These are phyloP conservation scores for Staphylotrichum longicolle DNA, from an alignment of 495 filamentous ascomycete species.

Conservation along the genomic window DNA sequence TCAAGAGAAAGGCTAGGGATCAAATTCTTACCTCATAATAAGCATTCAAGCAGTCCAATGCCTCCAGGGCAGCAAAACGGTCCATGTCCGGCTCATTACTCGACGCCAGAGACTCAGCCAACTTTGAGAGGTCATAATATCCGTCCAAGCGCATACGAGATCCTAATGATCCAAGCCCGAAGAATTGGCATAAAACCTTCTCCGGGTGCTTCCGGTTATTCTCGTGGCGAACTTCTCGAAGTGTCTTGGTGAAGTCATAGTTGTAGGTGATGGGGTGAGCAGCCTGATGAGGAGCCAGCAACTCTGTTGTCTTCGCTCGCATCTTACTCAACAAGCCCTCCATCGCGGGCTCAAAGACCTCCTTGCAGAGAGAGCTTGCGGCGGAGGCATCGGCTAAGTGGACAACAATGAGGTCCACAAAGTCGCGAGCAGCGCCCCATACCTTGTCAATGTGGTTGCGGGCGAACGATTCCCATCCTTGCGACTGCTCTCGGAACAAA, in stretches of 20 bases:
- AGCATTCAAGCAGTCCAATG: constrained; percentile 49
- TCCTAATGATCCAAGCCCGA: constrained; percentile 17
- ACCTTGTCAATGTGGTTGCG: constrained; percentile 27
- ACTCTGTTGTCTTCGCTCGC: constrained; percentile 32
- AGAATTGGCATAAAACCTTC: constrained; percentile 19
- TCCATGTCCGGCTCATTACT: constrained; percentile 40
- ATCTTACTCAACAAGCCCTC: constrained; percentile 24
- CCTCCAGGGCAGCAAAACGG: constrained; percentile 45
- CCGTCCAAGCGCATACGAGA: constrained; percentile 14
- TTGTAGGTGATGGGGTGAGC: constrained; percentile 58
- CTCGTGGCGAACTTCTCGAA: constrained; percentile 41
- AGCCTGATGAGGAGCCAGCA: constrained; percentile 38
- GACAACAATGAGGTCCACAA: constrained; percentile 29
- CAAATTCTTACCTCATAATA: constrained; percentile 47
- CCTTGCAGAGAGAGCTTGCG: constrained; percentile 26
- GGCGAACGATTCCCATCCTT: constrained; percentile 38
- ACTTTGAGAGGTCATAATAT: constrained; percentile 22
- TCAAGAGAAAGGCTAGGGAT: not conserved
- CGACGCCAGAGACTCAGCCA: constrained; percentile 30
- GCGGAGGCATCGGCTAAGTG: constrained; percentile 37
- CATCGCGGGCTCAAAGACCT: constrained; percentile 36
- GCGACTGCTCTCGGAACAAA: constrained; percentile 45
- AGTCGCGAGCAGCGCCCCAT: constrained; percentile 26
- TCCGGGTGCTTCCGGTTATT: constrained; percentile 27
- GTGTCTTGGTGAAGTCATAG: constrained; percentile 51